Evolutionary conservation across 345 rosid genomes (phyloP), one percentile per base, ranked within the genome.

Genomic region (Dipteronia sinensis): DNA sequence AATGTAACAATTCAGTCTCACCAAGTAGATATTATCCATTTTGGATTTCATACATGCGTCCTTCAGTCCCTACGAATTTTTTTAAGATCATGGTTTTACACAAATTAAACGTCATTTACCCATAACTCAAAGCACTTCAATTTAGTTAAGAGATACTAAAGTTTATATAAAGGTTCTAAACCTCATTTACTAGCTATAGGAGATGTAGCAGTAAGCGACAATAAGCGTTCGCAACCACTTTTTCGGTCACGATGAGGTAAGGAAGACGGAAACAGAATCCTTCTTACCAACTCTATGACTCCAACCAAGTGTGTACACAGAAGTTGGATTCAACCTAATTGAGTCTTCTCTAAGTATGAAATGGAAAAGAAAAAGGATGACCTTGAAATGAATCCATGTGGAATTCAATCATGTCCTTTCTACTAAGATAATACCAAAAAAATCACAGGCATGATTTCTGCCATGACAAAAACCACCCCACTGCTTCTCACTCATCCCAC

Each of bases 401-500:
- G 69, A 63, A 42, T 58, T 31, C 72, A 44, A 64, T 38, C 58
- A 65, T 29, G 46, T 25, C 77, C 31, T 69, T 58, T 13, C 65
- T 31, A 12, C 13, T 4, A 74, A 42, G 71, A 68, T 61, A 74
- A 66, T 16, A 64, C 69, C 22, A 74, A 75, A 51, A 10, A 77
- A 77, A 56, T 13, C 31, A 76, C 56, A 56, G 11, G 11, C 23
- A 79, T 76, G 67, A 73, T 71, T 75, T 49, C 69, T 25, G 0
- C 40, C 29, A 51, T 10, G 19, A 46, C 58, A 53, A 12, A 53
- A 53, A 23, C 31, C 38, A 15, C 70, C 80, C 84, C 87, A 86
- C 87, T 82, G 19, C 61, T 77, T 77, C 84, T 73, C 79, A 25
- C 85, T 72, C 85, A 44, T 77, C 62, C 85, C 85, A 83, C 83